Evolutionary conservation across 2,329 filamentous ascomycete species (phyloP).

Genomic region (Helotiales sp.): DNA sequence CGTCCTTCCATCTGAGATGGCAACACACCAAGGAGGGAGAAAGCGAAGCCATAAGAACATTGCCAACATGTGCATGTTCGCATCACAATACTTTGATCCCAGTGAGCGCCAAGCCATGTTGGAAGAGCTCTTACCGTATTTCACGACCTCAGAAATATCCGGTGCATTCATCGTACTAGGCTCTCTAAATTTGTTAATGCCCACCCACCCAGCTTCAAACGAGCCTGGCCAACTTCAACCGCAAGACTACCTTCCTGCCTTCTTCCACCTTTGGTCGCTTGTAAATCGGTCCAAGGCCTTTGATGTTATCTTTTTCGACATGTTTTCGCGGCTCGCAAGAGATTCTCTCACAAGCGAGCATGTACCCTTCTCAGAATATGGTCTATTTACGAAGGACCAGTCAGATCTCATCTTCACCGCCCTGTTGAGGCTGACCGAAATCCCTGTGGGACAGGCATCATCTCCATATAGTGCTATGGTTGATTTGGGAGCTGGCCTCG

Average conservation of each 20-base stretch:
- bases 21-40: slow-evolving; percentile 62
- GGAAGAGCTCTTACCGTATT: slow-evolving; percentile 81
- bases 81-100: slow-evolving; percentile 91
- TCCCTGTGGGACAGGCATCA: slow-evolving; percentile 93
- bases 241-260: slow-evolving; percentile 85
- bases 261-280: slow-evolving; percentile 96
- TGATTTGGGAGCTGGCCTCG: slow-evolving; percentile 82
- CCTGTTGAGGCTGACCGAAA: slow-evolving; percentile 86
- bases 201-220: slow-evolving; percentile 77
- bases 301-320: slow-evolving; percentile 86
- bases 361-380: slow-evolving; percentile 81
- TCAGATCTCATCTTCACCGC: slow-evolving; percentile 93
- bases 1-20: slow-evolving; percentile 83
- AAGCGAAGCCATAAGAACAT: slow-evolving; percentile 67
- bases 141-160: slow-evolving; percentile 90
- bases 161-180: slow-evolving; percentile 93
- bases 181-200: slow-evolving; percentile 83
- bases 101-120: slow-evolving; percentile 81
- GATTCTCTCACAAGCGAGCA: slow-evolving; percentile 79
- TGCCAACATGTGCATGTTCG: slow-evolving; percentile 87
- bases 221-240: slow-evolving; percentile 79
- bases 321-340: slow-evolving; percentile 83
- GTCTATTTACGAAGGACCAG: slow-evolving; percentile 91
- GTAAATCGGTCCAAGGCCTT: slow-evolving; percentile 87
- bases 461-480: slow-evolving; percentile 84